A percentile compares a stretch with the other conserved stretches of the same genome.
Evolutionary conservation across 2,329 filamentous ascomycete genomes (phyloP).

Genomic region (Aspergillus carbonarius): DNA sequence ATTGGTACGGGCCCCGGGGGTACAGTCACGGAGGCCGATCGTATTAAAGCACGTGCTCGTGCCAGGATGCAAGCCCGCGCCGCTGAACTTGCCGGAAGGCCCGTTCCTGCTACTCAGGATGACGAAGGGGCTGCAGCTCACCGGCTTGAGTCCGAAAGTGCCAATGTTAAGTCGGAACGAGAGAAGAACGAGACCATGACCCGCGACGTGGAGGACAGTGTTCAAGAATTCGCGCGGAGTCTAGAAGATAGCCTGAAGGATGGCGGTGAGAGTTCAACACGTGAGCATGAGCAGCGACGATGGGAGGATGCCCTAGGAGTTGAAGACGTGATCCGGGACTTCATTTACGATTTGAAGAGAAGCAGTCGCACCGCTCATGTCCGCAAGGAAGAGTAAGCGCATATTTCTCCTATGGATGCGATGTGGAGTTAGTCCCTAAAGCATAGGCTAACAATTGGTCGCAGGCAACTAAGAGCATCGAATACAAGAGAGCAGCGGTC

Average conservation of each 20-base stretch:
- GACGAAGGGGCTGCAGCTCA: slow-evolving; percentile 78
- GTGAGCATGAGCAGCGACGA: slow-evolving; percentile 84
- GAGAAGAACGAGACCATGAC: slow-evolving; percentile 98
- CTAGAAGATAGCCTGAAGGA: slow-evolving; percentile 88
- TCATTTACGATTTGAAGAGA: slow-evolving; percentile 94
- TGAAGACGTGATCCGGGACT: slow-evolving; percentile 94
- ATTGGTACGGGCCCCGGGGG: slow-evolving; percentile 93
- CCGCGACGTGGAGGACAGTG: slow-evolving; percentile 91
- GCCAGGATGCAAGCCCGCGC: slow-evolving; percentile 99
- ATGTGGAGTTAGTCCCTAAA: background rate
- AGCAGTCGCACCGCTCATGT: slow-evolving; percentile 75
- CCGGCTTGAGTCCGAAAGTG: slow-evolving; percentile 83
- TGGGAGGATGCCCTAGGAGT: slow-evolving; percentile 97
- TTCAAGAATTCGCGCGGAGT: slow-evolving; percentile 79
- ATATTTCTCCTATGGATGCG: background rate
- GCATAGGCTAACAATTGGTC: slow-evolving; percentile 16
- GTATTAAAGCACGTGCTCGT: slow-evolving; percentile 90
- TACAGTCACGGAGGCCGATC: slow-evolving; percentile 84
- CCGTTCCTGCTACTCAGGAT: slow-evolving; percentile 63
- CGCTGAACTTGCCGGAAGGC: slow-evolving; percentile 84
- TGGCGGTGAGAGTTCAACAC: slow-evolving; percentile 69
- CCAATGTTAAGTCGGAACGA: slow-evolving; percentile 76
- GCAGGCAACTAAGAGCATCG: slow-evolving; percentile 56
- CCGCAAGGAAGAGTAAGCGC: slow-evolving; percentile 58
- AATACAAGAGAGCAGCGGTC: slow-evolving; percentile 51